These are phyloP conservation scores for Drechslerella stenobrocha DNA, from an alignment of 2,329 filamentous ascomycete genomes.

Conservation along the genomic window DNA sequence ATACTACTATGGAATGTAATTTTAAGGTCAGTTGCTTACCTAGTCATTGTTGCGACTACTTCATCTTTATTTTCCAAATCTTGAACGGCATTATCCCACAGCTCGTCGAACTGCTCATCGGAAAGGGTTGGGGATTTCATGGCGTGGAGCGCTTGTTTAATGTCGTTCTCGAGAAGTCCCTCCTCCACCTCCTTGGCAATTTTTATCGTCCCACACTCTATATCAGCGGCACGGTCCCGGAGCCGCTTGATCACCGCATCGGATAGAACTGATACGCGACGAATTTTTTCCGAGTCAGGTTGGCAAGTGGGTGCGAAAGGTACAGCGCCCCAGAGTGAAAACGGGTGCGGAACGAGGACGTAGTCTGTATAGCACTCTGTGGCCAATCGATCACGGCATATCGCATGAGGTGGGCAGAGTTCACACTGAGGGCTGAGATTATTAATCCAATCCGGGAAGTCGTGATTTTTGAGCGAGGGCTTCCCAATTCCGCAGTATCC, in stretches of 20 bases:
- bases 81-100: slow-evolving; percentile 60
- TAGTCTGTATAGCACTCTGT: slow-evolving; percentile 85
- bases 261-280: slow-evolving; percentile 81
- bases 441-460: slow-evolving; percentile 66
- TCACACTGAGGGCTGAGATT: slow-evolving; percentile 80
- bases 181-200: slow-evolving; percentile 63
- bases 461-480: slow-evolving; percentile 66
- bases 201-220: slow-evolving; percentile 76
- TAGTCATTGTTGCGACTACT: slow-evolving; percentile 62
- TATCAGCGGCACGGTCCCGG: slow-evolving; percentile 80
- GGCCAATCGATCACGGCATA: slow-evolving; percentile 77
- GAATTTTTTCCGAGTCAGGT: slow-evolving; percentile 88
- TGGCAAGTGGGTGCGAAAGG: slow-evolving; percentile 90
- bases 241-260: slow-evolving; percentile 86
- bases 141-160: slow-evolving; percentile 84
- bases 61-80: slow-evolving; percentile 64
- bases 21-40: slow-evolving; percentile 57
- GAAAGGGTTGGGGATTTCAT: slow-evolving; percentile 67
- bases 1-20: slow-evolving; percentile 12
- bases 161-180: slow-evolving; percentile 79
- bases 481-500: slow-evolving; percentile 89
- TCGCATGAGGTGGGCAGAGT: slow-evolving; percentile 84
- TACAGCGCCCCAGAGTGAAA: slow-evolving; percentile 76
- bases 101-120: slow-evolving; percentile 52
- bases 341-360: slow-evolving; percentile 78